Evolutionary conservation across 2,329 filamentous ascomycete genomes (phyloP), one percentile per base, ranked within the genome.

Genomic region (Clonostachys solani): DNA sequence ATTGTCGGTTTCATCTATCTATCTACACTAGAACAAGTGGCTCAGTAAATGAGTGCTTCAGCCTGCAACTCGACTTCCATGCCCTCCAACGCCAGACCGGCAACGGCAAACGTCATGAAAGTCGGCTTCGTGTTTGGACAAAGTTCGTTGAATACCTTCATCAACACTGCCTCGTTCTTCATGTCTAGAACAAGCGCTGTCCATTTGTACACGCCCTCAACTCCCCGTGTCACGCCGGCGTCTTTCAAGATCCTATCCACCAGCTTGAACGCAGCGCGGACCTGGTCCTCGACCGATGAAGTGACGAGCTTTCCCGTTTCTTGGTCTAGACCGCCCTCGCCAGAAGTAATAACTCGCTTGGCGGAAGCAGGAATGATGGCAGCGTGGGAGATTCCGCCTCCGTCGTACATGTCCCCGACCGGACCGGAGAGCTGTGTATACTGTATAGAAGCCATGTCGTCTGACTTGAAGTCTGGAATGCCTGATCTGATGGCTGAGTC

Each of bases 21-120:
- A n/a, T n/a, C n/a, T n/a, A n/a, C n/a, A n/a, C n/a, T n/a, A n/a
- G n/a, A n/a, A n/a, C n/a, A n/a, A n/a, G n/a, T n/a, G n/a, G n/a
- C n/a, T n/a, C n/a, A n/a, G n/a, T n/a, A n/a, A 46, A 44, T 47
- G 18, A 53, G 41, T n/a, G 46, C 51, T 42, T 54, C 52, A 3
- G 49, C 52, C 18, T 52, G 52, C n/a, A 54, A 40, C 49, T 54
- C 52, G 2, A 40, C 46, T 13, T 54, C 44, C 44, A 53, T 48
- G 16, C 47, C 49, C 8, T 47, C 46, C 13, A 51, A 51, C 33
- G 53, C 46, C 9, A 54, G 42, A 18, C n/a, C 49, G 5, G 46
- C 44, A 42, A 54, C 52, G 12, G 53, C 51, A 9, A 54, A 49
- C 2, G 52, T 53, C 4, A 51, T 51, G 47, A 45, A 43, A 5